phyloP scores from a whole-genome alignment of 2,329 filamentous ascomycete species.

The Rhytidhysteron rufulum region DNA sequence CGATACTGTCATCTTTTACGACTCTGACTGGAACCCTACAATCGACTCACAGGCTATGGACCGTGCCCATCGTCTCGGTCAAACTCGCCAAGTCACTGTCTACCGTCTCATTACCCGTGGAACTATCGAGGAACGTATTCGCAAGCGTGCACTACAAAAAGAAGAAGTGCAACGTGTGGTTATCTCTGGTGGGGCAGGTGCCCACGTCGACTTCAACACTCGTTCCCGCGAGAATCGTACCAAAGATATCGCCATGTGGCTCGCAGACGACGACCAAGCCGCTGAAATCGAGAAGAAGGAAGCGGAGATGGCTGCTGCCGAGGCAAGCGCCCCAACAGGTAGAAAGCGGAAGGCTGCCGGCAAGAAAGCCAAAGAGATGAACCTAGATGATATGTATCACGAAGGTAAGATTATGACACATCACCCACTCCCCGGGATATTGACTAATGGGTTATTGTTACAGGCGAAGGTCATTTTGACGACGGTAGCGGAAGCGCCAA shows the following conservation, averaged over 20 bases:
- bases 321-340: conserved; percentile 43
- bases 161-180: conserved; percentile 98
- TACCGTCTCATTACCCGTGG: conserved; percentile 95
- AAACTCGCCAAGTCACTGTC: conserved; percentile 93
- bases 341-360: conserved; percentile 48
- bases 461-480: conserved; percentile 96
- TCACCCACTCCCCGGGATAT: neutral
- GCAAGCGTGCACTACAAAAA: conserved; percentile 94
- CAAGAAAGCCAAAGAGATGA: conserved; percentile 56
- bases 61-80: conserved; percentile 92
- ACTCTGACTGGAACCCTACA: conserved; percentile 98
- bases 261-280: conserved; percentile 94
- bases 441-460: conserved; percentile 23
- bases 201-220: conserved; percentile 94
- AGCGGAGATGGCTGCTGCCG: conserved; percentile 71
- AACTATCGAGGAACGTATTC: conserved; percentile 96
- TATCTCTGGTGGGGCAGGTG: conserved; percentile 78
- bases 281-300: conserved; percentile 91
- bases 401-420: conserved; percentile 69
- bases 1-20: conserved; percentile 99
- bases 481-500: conserved; percentile 67
- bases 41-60: conserved; percentile 99
- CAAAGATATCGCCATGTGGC: conserved; percentile 98
- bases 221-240: conserved; percentile 87
- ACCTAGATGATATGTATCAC: conserved; percentile 96